Evolutionary conservation across 768 basidiomycete species (phyloP), one percentile per base, ranked within the genome.

Genomic region (Termitomyces sp.): DNA sequence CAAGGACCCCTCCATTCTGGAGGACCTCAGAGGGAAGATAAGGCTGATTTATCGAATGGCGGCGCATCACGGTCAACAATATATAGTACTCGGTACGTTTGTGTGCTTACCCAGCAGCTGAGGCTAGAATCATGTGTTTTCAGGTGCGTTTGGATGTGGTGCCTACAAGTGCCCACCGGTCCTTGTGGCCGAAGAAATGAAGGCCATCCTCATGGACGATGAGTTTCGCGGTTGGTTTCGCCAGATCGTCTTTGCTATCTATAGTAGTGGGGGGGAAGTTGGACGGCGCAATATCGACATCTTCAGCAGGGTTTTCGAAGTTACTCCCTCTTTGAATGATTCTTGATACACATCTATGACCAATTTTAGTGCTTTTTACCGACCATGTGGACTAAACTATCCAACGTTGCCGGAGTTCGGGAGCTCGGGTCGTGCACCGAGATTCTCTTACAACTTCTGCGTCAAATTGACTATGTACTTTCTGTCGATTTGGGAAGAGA

Each of bases 61-160:
- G 1, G 77, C 72, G 16, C 70, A 70, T 56, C 70, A 78, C 62
- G 71, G 67, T 3, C 71, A 79, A 59, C 61, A 71, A 9, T 70
- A 74, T 61, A 61, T 81, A 1, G 70, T 81, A 0, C 71, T 80
- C 15, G 79, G 79, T 80, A 65, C 20, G 70, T 42, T 4, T 48
- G 15, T 38, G 12, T 51, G 57, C 52, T 48, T 24, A 22, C 3
- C 11, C 7, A 20, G 24, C 24, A 7, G n/a, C 24, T 18, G 11
- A 28, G 22, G 1, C 9, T 48, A 33, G 4, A 55, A 33, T 24
- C 1, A 28, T 20, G 3, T 5, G 36, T 48, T 24, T 28, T 4
- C 48, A 78, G 79, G 77, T 63, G 79, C 79, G 8, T 77, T 81
- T 71, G 80, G 80, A 0, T 80, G 79, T 59, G 80, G 80, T 8